Evolutionary conservation across 495 filamentous ascomycete species (phyloP), one percentile per base, ranked within the genome.

Genomic region (Penicillium antarcticum): DNA sequence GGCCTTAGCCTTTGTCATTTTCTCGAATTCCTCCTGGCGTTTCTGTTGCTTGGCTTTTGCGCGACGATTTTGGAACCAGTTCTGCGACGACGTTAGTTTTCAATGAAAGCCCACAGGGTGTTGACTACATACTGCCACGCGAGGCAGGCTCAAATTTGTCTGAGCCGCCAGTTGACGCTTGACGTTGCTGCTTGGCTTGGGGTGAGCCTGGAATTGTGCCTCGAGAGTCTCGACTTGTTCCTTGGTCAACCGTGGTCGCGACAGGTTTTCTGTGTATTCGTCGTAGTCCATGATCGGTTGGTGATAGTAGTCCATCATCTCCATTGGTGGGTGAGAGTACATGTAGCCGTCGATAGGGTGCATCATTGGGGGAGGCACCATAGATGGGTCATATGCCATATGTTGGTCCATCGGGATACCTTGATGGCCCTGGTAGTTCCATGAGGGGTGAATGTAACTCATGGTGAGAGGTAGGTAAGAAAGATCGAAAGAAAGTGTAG

Each of bases 1-100:
- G 8, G 68, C 68, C 60, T 81, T 78, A 48, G 78, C 79, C 50
- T 78, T 76, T 57, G 82, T 80, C 63, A 81, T 72, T 42, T 69
- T 70, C 60, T 75, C 74, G 67, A 64, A 84, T 60, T 89, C 85
- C 62, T 85, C 81, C 62, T 87, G 84, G 63, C 84, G 81, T 61
- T 76, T 84, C 61, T 89, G 82, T 56, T 89, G 84, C 73, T 91
- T 91, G 26, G 87, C 87, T 63, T 91, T 90, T 47, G 87, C 88
- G 34, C 89, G 84, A 44, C 89, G 80, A 65, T 94, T 95, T 65
- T 95, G 89, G 68, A 92, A 95, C 90, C 90, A 94, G 58, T 92
- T 92, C 90, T 94, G 48, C 32, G 16, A 39, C 1, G 37, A 36
- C 23, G 44, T 63, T 57, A 63, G 56, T n/a, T 29, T 37, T 42